Evolutionary conservation across 805 yeast species (phyloP), one percentile per base, ranked within the genome.

Genomic region (Komagataella pastoris): DNA sequence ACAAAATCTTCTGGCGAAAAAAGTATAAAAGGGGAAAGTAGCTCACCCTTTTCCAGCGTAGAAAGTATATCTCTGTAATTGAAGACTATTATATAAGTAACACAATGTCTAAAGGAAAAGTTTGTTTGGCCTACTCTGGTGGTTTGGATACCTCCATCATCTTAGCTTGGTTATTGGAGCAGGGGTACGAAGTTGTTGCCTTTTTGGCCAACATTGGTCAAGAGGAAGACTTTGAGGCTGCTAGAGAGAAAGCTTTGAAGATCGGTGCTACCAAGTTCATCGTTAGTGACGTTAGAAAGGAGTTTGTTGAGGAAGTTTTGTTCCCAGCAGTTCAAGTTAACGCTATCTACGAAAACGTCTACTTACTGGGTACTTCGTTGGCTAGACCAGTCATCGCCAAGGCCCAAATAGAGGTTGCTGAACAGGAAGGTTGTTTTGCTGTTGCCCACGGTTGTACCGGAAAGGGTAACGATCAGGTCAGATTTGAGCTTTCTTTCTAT

Each of bases 371-470:
- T 64, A 93, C 99, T 53, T 89, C 99, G 12, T 77, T 93, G 65
- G 99, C 99, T 50, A 86, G 99, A 76, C 99, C 99, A 44, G 96
- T 91, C 53, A 93, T 93, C 70, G 97, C 99, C 53, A 83, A 90
- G 73, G 99, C 99, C 50, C 99, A 93, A 75, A 93, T 93, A 68
- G 79, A 85, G 64, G 97, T 88, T 57, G 99, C 99, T 56, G 95
- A 89, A 74, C 79, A 86, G 63, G 95, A 93, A 71, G 97, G 97
- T 58, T 93, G 99, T 78, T 89, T 91, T 62, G 98, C 98, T 51
- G 99, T 93, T 49, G 82, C 96, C 49, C 99, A 93, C 71, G 99
- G 99, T 57, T 93, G 99, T 75, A 93, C 99, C 59, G 99, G 99
- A 75, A 93, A 93, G 76, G 99, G 99, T 74, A 93, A 93, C 69